Evolutionary conservation across 176 grass and related monocot genomes (phyloP), one percentile per base, ranked within the genome.

Genomic region (Avena insularis): DNA sequence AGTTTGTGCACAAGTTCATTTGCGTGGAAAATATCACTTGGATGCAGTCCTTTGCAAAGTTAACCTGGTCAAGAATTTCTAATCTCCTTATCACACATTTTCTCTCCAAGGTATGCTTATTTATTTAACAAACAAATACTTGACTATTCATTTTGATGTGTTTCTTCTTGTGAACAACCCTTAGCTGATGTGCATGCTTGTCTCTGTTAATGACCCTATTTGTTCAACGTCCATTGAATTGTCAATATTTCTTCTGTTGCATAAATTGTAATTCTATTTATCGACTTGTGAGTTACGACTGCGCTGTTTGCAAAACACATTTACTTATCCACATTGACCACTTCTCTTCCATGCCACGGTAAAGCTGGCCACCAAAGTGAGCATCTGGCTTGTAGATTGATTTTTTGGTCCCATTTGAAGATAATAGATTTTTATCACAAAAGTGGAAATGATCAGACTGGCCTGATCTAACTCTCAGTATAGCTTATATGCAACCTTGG

Each of bases 51-150:
- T 92, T 98, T 91, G 90, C 89, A 83, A 98, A 91, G 79, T 85
- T 98, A 86, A 94, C 92, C 23, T 96, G 96, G 93, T 81, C 87
- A 91, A 94, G 90, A 85, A 91, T 98, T 87, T 92, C 93, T 77
- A 87, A 96, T 48, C 79, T 96, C 56, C 90, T 98, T 82, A 96
- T 98, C 63, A 88, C 83, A 87, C 89, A 96, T 84, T 98, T 98
- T 84, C 92, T 98, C 21, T 98, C 92, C 66, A 96, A 96, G 96
- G 96, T 98, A 85, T 79, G 84, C 56, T 87, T 51, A 58, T 87
- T 70, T 61, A 89, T 77, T 8, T 23, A 27, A 79, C 36, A 51
- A 87, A 14, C 17, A 43, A 71, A 47, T 63, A 48, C 16, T 74
- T 14, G 59, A 19, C 2, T 80, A 73, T 73, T 68, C 45, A 5